Conservation (phyloP, 2,329 filamentous ascomycete genomes). For the Dendryphion nanum region DNA sequence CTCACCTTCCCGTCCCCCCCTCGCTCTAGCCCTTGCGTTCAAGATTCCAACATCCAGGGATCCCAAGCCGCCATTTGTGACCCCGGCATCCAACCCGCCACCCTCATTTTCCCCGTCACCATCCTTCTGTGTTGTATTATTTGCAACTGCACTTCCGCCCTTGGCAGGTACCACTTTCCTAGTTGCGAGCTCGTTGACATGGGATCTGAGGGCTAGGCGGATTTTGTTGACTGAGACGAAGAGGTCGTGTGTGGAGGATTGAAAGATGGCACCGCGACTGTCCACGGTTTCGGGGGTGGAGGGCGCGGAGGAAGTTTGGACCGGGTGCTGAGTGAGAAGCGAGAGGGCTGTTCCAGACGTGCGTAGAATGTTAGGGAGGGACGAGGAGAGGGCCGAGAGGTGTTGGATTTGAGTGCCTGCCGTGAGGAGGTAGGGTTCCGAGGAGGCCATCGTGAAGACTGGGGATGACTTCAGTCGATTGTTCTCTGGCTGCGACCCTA, state of each 20-base stretch:
- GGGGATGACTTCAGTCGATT: too few species aligned
- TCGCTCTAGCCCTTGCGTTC: conserved; percentile 80
- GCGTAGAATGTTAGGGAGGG: conserved; percentile 57
- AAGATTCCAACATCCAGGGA: conserved; percentile 82
- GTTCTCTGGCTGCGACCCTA: too few species aligned
- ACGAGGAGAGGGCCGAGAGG: conserved; percentile 5
- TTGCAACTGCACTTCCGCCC: conserved; percentile 15
- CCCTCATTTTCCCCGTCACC: not conserved
- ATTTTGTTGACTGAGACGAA: conserved; percentile 64
- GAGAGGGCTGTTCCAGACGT: conserved; percentile 81
- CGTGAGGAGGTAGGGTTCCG: conserved; percentile 25
- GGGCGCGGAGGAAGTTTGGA: conserved; percentile 43
- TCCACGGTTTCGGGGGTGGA: conserved; percentile 34
- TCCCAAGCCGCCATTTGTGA: conserved; percentile 49
- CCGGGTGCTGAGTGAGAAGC: conserved; percentile 48
- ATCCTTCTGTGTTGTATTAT: not conserved
- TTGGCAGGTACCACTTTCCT: conserved; percentile 32
- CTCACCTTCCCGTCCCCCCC: conserved; percentile 79
- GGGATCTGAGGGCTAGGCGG: conserved; percentile 22
- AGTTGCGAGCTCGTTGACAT: conserved; percentile 30
- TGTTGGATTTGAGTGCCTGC: conserved; percentile 31
- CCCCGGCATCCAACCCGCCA: conserved; percentile 16
- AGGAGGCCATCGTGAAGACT: not conserved
- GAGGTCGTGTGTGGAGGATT: conserved; percentile 63
- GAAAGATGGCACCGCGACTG: conserved; percentile 41